A percentile compares a stretch with the other conserved stretches of the same genome.
Conservation (phyloP, 768 basidiomycete species). For the Podaxis sp. region DNA sequence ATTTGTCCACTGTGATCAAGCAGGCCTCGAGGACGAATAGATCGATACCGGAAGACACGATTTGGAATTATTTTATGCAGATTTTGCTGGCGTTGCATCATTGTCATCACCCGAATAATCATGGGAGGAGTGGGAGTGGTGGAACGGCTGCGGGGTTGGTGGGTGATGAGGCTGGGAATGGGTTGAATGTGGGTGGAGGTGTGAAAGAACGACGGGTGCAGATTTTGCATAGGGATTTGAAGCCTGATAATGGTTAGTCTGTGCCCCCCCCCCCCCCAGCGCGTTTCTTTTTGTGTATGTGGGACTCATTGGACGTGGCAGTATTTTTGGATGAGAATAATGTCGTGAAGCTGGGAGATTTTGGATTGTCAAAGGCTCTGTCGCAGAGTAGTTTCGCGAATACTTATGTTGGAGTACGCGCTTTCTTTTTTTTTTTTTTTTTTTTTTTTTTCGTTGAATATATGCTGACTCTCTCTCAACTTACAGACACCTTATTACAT, state of each 20-base stretch:
- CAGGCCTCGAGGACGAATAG: conserved; percentile 63
- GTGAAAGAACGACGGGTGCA: conserved; percentile 52
- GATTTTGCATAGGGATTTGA: conserved; percentile 91
- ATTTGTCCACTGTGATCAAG: conserved; percentile 86
- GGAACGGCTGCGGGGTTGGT: conserved; percentile 15
- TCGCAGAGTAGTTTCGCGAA: conserved; percentile 85
- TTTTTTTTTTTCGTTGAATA: not conserved
- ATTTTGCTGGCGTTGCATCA: conserved; percentile 85
- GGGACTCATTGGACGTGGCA: conserved; percentile 22
- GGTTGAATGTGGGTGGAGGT: conserved; percentile 18
- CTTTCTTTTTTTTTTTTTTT: too few relatives aligned
- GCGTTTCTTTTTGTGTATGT: not conserved
- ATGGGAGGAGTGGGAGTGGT: conserved; percentile 42
- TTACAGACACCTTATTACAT: conserved; percentile 96
- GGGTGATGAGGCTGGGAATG: conserved; percentile 15
- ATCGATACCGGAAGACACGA: conserved; percentile 83
- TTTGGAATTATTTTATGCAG: conserved; percentile 97
- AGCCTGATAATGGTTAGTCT: conserved; percentile 89
- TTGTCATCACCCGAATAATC: conserved; percentile 81
- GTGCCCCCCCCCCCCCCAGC: too few relatives aligned
- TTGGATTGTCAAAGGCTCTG: conserved; percentile 92
- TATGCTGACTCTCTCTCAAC: not conserved
- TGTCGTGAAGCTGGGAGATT: conserved; percentile 94
- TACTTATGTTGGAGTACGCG: conserved; percentile 90
- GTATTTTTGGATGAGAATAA: conserved; percentile 87